Conservation (phyloP, 192 early-diverging fungal genomes). For the Coemansia erecta region DNA sequence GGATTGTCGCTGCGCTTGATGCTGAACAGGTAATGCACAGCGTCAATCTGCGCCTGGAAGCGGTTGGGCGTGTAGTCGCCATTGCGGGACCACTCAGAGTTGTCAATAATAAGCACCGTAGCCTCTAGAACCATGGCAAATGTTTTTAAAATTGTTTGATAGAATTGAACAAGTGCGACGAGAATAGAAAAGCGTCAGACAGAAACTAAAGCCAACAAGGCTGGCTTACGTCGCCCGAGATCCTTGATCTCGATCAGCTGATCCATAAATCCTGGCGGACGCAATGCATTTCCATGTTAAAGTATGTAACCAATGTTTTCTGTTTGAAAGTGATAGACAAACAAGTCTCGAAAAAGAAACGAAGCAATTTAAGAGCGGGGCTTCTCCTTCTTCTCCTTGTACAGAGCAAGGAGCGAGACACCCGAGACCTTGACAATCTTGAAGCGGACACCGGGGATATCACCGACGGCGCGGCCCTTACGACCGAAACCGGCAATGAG, state of each 20-base stretch:
- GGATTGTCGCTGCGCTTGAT: slow-evolving; percentile 90
- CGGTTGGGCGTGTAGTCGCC: slow-evolving; percentile 96
- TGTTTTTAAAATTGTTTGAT: slow-evolving; percentile 4
- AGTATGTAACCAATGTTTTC: slow-evolving; percentile 1
- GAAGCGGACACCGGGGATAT: slow-evolving; percentile 99
- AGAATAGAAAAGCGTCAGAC: neutral
- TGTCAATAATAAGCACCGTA: slow-evolving; percentile 88
- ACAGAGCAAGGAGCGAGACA: slow-evolving; percentile 97
- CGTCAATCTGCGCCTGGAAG: slow-evolving; percentile 90
- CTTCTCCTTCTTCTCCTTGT: slow-evolving; percentile 99
- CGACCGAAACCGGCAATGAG: slow-evolving; percentile 99
- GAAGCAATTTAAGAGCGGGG: slow-evolving; percentile 74
- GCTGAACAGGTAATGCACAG: slow-evolving; percentile 86
- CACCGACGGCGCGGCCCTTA: slow-evolving; percentile 98
- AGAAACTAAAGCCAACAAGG: neutral
- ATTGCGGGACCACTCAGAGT: slow-evolving; percentile 99
- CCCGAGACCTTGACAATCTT: slow-evolving; percentile 99
- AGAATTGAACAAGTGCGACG: neutral
- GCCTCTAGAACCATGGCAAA: slow-evolving; percentile 84
- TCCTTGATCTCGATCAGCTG: too few species aligned
- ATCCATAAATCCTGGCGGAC: too few species aligned
- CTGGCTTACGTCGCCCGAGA: too few species aligned
- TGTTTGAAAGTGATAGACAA: neutral
- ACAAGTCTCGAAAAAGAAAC: slow-evolving; percentile 7
- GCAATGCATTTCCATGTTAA: neutral